Base-by-base conservation (phyloP, 1,284 basidiomycete species). In the Sparassis latifolia region DNA sequence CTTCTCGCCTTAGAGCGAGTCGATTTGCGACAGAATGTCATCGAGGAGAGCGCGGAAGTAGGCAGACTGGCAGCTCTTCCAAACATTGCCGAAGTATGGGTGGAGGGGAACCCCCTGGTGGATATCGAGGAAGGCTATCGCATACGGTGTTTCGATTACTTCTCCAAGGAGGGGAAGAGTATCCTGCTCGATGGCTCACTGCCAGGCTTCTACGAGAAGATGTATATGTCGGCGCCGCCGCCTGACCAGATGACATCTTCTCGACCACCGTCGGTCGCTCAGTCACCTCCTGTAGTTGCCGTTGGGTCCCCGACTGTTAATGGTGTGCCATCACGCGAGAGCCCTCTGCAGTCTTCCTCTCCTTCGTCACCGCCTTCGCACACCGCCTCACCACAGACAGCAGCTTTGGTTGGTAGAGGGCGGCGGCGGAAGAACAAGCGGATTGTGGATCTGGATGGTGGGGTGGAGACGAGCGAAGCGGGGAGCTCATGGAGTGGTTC, bases 1-100 rank as follows among this genome's bases (percentile, higher is more conserved):
- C 78, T 98, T 1, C 73, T 78, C 48, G 87, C 84, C 0, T 78
- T 98, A 5, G 84, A 92, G 61, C 80, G 90, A 12, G 77, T 97
- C 30, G 95, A 99, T 66, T 71, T 98, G n/a, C 80, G 94, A 3
- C 66, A 75, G 45, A 99, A 98, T 59, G 68, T 79, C 42, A 73
- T 99, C 40, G 80, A 86, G 44, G 96, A 98, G 58, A 81, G 80
- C 37, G 82, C 83, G 10, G 96, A 99, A 66, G 76, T 98, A 2
- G 89, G 92, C 1, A 75, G 96, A 29, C 73, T 99, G 20, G 85
- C 91, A 0, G 76, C 80, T 4, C 72, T 97, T 37, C 89, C 91
- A 5, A 79, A 87, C 58, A 78, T 97, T 52, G 58, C 72, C 5
- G 84, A 91, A 58, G 74, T 97, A 1, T 92, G 84, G 81, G 73